These are phyloP conservation scores for Globisporangium acanthophoron DNA, from an alignment of 352 stramenopile genomes.

Conservation along the genomic window DNA sequence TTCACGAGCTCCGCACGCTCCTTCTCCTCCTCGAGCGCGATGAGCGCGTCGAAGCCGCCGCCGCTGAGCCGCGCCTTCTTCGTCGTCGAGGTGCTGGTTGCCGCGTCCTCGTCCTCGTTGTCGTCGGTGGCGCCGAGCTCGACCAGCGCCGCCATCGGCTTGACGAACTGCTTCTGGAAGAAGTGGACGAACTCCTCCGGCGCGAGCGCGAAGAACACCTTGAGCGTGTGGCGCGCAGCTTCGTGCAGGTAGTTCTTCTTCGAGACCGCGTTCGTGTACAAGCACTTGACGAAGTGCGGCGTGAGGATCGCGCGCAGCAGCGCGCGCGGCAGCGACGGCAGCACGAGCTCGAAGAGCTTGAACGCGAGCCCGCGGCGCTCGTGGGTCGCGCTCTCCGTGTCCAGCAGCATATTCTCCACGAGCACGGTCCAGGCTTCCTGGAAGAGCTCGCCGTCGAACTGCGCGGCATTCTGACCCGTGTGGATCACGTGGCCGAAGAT, in stretches of 20 bases:
- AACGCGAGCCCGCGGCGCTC: constrained; percentile 72
- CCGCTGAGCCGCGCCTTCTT: constrained; percentile 34
- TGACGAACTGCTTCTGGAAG: constrained; percentile 60
- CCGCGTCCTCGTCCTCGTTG: constrained; percentile 35
- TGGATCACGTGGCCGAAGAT: constrained; percentile 75
- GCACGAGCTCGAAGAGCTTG: constrained; percentile 79
- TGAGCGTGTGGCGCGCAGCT: constrained; percentile 61
- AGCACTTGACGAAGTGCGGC: constrained; percentile 71
- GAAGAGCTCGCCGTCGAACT: constrained; percentile 60
- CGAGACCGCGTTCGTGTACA: constrained; percentile 76
- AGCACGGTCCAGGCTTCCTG: constrained; percentile 77
- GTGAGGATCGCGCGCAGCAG: constrained; percentile 63
- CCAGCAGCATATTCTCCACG: constrained; percentile 72
- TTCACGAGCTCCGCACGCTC: constrained; percentile 51
- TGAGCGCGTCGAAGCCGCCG: constrained; percentile 58
- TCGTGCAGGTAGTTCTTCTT: constrained; percentile 84
- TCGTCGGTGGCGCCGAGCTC: constrained; percentile 19
- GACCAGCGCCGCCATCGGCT: constrained; percentile 55
- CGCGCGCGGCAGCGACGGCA: constrained; percentile 39
- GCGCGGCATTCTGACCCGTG: constrained; percentile 22
- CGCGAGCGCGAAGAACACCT: constrained; percentile 41
- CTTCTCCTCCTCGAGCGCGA: constrained; percentile 74
- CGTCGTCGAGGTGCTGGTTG: constrained; percentile 7
- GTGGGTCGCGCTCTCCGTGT: constrained; percentile 45
- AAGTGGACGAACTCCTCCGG: constrained; percentile 69